A percentile compares a stretch with the other conserved stretches of the same genome.
Evolutionary conservation across 768 basidiomycete genomes (phyloP).

Genomic region (Auriscalpium orientale): DNA sequence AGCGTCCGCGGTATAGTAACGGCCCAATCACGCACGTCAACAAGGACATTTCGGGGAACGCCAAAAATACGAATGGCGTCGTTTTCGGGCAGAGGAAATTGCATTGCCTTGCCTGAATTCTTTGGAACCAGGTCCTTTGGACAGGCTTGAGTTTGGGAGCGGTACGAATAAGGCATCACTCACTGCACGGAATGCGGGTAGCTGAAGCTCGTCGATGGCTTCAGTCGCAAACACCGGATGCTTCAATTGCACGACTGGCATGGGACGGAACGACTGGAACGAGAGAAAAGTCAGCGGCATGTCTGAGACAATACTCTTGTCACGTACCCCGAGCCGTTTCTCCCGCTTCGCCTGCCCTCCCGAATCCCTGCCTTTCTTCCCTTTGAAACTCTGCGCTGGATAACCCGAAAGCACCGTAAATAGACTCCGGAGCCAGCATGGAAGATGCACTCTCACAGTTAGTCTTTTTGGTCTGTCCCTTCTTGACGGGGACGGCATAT

Average conservation of each 20-base stretch:
- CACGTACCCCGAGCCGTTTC: slow-evolving; percentile 10
- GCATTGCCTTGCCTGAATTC: slow-evolving; percentile 6
- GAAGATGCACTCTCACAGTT: neutral
- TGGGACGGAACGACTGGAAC: slow-evolving; percentile 35
- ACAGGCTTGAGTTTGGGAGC: neutral
- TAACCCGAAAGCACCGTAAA: neutral
- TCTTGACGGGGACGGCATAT: neutral
- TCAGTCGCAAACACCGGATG: slow-evolving; percentile 36
- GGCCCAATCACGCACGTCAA: slow-evolving; percentile 9
- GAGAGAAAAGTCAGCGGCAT: neutral
- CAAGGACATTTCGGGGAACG: slow-evolving; percentile 1
- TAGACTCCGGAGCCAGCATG: neutral
- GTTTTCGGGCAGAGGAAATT: slow-evolving; percentile 13
- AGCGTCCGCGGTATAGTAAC: neutral
- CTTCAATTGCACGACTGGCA: slow-evolving; percentile 31
- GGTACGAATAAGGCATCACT: slow-evolving; percentile 10
- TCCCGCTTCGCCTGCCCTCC: slow-evolving; percentile 1
- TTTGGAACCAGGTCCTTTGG: slow-evolving; percentile 7
- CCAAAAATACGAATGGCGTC: slow-evolving; percentile 12
- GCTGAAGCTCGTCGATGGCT: slow-evolving; percentile 24
- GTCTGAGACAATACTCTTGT: neutral
- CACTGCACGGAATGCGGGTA: slow-evolving; percentile 40
- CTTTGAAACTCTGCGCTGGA: slow-evolving; percentile 10
- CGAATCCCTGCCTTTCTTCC: neutral
- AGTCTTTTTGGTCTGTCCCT: neutral